Conservation (phyloP, 139 green algal species). For the Closterium sp. region DNA sequence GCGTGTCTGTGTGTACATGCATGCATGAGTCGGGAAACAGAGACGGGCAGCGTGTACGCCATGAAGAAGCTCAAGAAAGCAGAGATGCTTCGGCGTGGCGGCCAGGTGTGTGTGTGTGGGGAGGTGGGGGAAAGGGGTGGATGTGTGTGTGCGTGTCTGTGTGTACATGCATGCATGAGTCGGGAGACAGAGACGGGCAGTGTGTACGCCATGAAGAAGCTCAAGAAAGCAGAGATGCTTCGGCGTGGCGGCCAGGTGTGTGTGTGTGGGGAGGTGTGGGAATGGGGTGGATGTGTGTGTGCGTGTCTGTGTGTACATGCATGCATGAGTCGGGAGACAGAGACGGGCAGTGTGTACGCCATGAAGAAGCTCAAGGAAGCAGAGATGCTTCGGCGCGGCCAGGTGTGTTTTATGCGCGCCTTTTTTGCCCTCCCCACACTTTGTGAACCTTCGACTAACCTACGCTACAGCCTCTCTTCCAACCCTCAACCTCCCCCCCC, state of each 20-base stretch:
- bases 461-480: too few relatives aligned
- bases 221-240: constrained; percentile 95
- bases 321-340: constrained; percentile 64
- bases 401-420: constrained; percentile 63
- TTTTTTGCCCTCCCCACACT: neutral
- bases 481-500: too few relatives aligned
- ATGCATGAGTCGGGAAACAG: constrained; percentile 69
- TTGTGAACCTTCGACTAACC: too few relatives aligned
- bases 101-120: constrained; percentile 66
- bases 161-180: constrained; percentile 24
- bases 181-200: constrained; percentile 74
- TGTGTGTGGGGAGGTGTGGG: neutral
- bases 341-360: constrained; percentile 81
- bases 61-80: constrained; percentile 97
- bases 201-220: constrained; percentile 96
- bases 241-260: constrained; percentile 81
- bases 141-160: neutral
- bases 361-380: constrained; percentile 97
- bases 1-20: too few relatives aligned
- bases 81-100: constrained; percentile 93
- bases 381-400: constrained; percentile 92
- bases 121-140: neutral
- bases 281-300: too few relatives aligned
- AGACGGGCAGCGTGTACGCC: constrained; percentile 81
- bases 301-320: too few relatives aligned